phyloP scores from a whole-genome alignment of 1,284 basidiomycete genomes.

The Pseudomicrostroma phylloplanum region DNA sequence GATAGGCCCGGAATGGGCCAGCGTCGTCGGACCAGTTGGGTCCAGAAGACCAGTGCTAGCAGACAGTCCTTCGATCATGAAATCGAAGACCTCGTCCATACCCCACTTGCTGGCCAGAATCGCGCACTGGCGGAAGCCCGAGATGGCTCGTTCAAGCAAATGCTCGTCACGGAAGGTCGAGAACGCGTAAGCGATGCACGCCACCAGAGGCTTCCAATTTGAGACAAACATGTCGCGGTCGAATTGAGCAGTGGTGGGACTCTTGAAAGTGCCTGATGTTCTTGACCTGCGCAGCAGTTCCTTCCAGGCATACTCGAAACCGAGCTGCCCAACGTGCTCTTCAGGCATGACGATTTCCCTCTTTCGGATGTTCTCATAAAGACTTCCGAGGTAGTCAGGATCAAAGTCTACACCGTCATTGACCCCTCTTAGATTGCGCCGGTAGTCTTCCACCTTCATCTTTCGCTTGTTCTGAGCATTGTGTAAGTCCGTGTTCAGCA shows the following conservation, averaged over 20 bases:
- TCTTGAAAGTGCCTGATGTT: conserved; percentile 71
- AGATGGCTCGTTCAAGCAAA: conserved; percentile 86
- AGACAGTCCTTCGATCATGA: conserved; percentile 76
- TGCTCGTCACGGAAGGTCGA: conserved; percentile 94
- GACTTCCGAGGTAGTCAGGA: conserved; percentile 72
- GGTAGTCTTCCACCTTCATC: conserved; percentile 93
- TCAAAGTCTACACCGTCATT: conserved; percentile 82
- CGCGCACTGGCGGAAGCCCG: conserved; percentile 92
- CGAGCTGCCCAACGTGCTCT: conserved; percentile 91
- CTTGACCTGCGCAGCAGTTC: conserved; percentile 77
- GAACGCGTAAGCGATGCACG: conserved; percentile 60
- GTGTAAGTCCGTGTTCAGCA: conserved; percentile 97
- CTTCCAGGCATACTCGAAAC: conserved; percentile 99
- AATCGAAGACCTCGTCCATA: conserved; percentile 92
- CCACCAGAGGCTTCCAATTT: conserved; percentile 85
- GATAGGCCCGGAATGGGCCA: conserved; percentile 17
- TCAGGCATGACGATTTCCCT: conserved; percentile 96
- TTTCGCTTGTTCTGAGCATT: conserved; percentile 98
- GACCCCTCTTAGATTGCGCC: conserved; percentile 82
- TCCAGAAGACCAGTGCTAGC: conserved; percentile 37
- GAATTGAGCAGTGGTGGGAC: conserved; percentile 71
- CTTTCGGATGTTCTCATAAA: conserved; percentile 90
- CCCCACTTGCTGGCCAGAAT: conserved; percentile 82
- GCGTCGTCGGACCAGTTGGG: conserved; percentile 8
- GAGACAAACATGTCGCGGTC: conserved; percentile 88